Evolutionary conservation across 1,284 basidiomycete species (phyloP), one percentile per base, ranked within the genome.

Genomic region (Afroboletus lepidellus): DNA sequence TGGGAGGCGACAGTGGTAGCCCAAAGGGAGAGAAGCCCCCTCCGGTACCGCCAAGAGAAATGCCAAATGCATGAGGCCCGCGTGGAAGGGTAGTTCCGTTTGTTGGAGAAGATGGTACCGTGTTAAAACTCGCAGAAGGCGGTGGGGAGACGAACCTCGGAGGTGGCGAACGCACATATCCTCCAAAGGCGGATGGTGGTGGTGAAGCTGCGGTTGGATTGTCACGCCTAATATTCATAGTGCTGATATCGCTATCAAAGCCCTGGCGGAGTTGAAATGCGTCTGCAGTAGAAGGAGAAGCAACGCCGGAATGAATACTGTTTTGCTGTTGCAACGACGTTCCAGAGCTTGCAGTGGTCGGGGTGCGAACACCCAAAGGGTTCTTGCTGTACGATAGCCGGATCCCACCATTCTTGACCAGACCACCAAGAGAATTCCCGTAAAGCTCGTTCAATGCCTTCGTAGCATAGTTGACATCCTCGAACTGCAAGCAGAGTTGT

Each of bases 381-480:
- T 96, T 95, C 79, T 96, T 96, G 72, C 92, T 95, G 71, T 96
- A 99, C 16, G 94, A 96, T 52, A 99, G 74, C 33, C 96, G 88
- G 55, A 99, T 97, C 6, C 94, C 93, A 34, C 91, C 92, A 54
- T 92, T 92, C 72, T 96, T 97, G 69, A 99, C 90, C 23, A 95
- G 75, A 1, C 95, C 94, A 57, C 85, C 84, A 34, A 99, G 77
- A 11, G 85, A 92, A 66, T 95, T 81, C n/a, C 95, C 96, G 57
- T 96, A 94, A 53, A 98, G 77, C 45, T 95, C 90, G 56, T 87
- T 84, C 68, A 98, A 79, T 15, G 94, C 92, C 68, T 83, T 85
- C 5, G 91, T 85, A 3, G 95, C 96, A 62, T 78, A 84, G 11
- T 78, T 72, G 21, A 98, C 93, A 67, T 94, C 93, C 57, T 96